Conservation (phyloP, 257 asterid genomes). For the Capsicum chinense region DNA sequence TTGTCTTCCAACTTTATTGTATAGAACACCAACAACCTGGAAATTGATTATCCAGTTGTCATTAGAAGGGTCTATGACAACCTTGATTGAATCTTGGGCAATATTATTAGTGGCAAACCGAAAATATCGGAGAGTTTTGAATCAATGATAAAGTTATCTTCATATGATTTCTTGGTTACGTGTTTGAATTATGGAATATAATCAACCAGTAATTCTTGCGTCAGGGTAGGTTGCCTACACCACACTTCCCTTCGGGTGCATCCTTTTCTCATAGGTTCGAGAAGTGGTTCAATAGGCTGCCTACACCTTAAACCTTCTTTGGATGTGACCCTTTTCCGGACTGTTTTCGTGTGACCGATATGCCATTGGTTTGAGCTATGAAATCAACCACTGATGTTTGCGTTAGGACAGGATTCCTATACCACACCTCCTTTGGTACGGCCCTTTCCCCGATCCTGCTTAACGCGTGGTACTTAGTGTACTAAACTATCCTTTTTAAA, state of each 20-base stretch:
- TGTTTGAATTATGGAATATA: neutral
- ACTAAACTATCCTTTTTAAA: neutral
- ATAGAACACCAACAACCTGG: neutral
- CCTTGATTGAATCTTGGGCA: constrained; percentile 2
- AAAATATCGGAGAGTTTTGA: neutral
- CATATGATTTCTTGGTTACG: neutral
- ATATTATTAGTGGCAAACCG: neutral
- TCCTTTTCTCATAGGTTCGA: neutral
- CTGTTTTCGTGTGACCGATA: neutral
- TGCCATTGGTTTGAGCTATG: neutral
- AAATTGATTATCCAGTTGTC: neutral
- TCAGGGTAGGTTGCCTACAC: neutral
- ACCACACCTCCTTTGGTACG: neutral
- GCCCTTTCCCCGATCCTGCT: neutral
- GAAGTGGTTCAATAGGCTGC: neutral
- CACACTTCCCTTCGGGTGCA: neutral
- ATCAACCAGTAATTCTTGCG: neutral
- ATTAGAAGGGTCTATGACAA: neutral
- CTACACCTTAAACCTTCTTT: neutral
- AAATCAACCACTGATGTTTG: neutral
- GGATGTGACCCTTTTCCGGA: neutral
- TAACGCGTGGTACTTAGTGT: neutral
- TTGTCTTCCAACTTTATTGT: neutral
- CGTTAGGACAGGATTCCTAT: neutral
- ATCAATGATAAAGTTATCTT: neutral